Evolutionary conservation across 345 rosid species (phyloP), one percentile per base, ranked within the genome.

Genomic region (Balakata baccata): DNA sequence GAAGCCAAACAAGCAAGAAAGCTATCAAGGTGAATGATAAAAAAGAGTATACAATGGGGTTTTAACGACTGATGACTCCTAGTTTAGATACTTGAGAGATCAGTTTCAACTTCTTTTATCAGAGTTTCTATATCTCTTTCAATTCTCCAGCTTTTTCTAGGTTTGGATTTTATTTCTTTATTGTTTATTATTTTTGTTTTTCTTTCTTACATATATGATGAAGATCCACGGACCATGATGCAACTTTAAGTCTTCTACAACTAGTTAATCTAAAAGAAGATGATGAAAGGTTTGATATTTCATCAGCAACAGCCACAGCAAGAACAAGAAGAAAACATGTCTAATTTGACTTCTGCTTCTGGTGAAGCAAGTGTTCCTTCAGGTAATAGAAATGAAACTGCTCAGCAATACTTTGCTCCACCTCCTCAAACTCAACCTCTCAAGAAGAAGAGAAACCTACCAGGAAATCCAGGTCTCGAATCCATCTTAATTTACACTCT

Each of bases 341-440:
- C 97, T 41, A 94, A 91, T 86, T 83, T 94, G 85, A 94, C 98
- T 75, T 88, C 92, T 72, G 89, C 91, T 77, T 88, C 94, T 74
- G 90, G 81, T 23, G 80, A 85, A 73, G 89, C 94, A 71, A 91
- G 91, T 87, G 90, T 84, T 81, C 89, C 94, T 81, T 91, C 93
- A 39, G 91, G 87, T 45, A 86, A 86, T 77, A 85, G 86, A 75
- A 79, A 82, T 70, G 89, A 87, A 84, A 74, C 49, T 37, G 67
- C 65, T 78, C 79, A 29, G 34, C 66, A 81, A 74, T 64, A 79
- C 69, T 68, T 75, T 56, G 74, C 86, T 52, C 80, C 85, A 49
- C 86, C 81, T 47, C 54, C 85, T 57, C 80, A 78, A 73, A 18
- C 81, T 76, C 87, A 83, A 54, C 86, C 88, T 9, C 85, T 66